A percentile compares a stretch with the other conserved stretches of the same genome.
Conservation (phyloP, 2,329 filamentous ascomycete genomes). For the Ophiocordyceps sinensis region DNA sequence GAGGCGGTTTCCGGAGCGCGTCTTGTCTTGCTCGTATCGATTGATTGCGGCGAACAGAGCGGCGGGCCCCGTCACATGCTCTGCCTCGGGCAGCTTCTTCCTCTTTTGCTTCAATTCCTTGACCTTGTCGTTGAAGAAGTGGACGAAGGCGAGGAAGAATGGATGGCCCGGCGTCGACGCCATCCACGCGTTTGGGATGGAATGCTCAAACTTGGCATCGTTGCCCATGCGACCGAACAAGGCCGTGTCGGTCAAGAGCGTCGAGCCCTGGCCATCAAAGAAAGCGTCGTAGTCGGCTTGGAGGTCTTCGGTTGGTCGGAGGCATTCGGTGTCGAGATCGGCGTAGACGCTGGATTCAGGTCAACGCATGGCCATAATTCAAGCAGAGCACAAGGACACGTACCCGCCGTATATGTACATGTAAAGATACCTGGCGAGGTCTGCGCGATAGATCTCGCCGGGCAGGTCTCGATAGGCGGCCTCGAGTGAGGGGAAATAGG, state of each 20-base stretch:
- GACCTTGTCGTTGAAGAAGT: constrained; percentile 2
- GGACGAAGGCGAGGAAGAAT: constrained; percentile 13
- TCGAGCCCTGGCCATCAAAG: background rate
- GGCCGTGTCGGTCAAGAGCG: constrained; percentile 1
- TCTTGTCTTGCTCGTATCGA: constrained; percentile 2
- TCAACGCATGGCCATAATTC: background rate
- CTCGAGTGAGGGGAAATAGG: constrained; percentile 16
- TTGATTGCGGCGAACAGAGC: constrained; percentile 5
- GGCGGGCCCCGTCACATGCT: constrained; percentile 6
- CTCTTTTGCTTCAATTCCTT: background rate
- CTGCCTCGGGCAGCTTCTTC: background rate
- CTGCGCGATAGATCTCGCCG: constrained; percentile 17
- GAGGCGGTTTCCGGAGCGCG: background rate
- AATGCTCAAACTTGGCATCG: constrained; percentile 12
- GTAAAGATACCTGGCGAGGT: constrained; percentile 17
- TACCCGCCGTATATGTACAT: constrained; percentile 22
- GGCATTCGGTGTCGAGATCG: constrained; percentile 11
- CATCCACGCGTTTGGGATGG: constrained; percentile 24
- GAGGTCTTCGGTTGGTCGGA: constrained; percentile 2
- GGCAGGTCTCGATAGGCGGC: constrained; percentile 13
- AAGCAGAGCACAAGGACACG: constrained; percentile 1
- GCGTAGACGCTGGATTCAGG: constrained; percentile 11
- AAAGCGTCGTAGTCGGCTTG: background rate
- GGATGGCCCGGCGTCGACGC: constrained; percentile 18
- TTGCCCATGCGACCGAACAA: constrained; percentile 19